These are phyloP conservation scores for Curvularia sp. DNA, from an alignment of 2,329 filamentous ascomycete species.

Conservation along the genomic window DNA sequence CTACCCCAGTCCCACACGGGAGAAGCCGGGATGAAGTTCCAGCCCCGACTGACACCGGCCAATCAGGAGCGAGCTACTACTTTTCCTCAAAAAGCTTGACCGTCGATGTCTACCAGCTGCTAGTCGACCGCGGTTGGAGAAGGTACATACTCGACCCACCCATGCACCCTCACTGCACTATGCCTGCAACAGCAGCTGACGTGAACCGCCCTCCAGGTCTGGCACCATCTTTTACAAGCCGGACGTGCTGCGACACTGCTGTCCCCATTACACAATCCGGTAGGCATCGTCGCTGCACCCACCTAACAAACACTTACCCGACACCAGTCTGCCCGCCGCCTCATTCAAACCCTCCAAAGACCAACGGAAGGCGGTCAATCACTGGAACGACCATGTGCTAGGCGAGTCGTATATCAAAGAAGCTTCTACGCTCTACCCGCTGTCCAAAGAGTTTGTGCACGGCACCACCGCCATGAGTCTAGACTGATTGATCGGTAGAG, in stretches of 20 bases:
- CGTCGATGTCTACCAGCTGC: constrained; percentile 71
- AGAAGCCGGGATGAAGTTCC: constrained; percentile 16
- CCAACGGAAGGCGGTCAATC: constrained; percentile 77
- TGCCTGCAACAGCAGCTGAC: constrained; percentile 18
- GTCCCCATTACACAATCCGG: constrained; percentile 86
- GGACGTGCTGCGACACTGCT: constrained; percentile 81
- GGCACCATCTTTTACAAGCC: constrained; percentile 76
- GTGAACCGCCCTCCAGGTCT: constrained; percentile 50
- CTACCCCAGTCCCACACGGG: constrained; percentile 14
- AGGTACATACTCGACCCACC: constrained; percentile 60
- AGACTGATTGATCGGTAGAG: constrained; percentile 44
- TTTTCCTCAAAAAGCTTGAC: constrained; percentile 67
- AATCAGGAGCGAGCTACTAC: constrained; percentile 76
- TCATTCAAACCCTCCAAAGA: constrained; percentile 72
- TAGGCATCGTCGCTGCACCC: constrained; percentile 28
- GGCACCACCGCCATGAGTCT: not conserved
- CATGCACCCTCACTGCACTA: constrained; percentile 10
- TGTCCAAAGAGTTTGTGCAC: constrained; percentile 67
- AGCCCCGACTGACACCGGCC: constrained; percentile 35
- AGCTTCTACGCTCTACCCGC: constrained; percentile 69
- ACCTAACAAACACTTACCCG: constrained; percentile 15
- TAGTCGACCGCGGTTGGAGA: constrained; percentile 80
- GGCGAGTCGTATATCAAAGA: constrained; percentile 73
- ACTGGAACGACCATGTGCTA: constrained; percentile 75
- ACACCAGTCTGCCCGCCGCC: constrained; percentile 67